Percentiles rank a stretch among this genome's conserved stretches.
These are phyloP conservation scores for Yamadazyma diddensiae DNA, from an alignment of 1,139 yeast species.

Conservation along the genomic window DNA sequence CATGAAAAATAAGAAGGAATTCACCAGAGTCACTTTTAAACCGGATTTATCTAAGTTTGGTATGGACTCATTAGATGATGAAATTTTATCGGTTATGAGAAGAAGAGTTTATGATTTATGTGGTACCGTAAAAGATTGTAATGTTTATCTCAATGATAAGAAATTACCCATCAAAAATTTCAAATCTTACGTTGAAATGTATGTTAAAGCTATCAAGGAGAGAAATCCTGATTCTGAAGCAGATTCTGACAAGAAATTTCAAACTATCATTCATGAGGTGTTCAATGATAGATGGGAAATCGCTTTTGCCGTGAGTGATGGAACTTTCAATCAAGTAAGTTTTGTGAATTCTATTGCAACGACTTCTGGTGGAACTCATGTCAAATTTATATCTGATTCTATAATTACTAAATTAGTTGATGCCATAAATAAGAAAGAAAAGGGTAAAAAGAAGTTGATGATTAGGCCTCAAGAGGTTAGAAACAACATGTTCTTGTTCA, in stretches of 20 bases:
- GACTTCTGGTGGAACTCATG: conserved; percentile 96
- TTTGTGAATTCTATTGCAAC: conserved; percentile 98
- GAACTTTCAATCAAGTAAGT: conserved; percentile 85
- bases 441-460: conserved; percentile 66
- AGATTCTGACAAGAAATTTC: conserved; percentile 27
- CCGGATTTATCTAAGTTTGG: conserved; percentile 86
- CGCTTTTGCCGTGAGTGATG: conserved; percentile 93
- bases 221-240: conserved; percentile 30
- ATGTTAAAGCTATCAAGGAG: conserved; percentile 64
- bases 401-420: conserved; percentile 66
- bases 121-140: conserved; percentile 88
- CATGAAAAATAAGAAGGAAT: conserved; percentile 64
- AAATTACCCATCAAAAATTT: conserved; percentile 68
- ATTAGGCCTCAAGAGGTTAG: conserved; percentile 87
- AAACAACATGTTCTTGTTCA: conserved; percentile 84
- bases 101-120: conserved; percentile 96
- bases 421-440: conserved; percentile 69
- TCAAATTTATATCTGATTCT: conserved; percentile 81
- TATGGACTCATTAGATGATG: conserved; percentile 80
- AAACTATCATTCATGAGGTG: conserved; percentile 75
- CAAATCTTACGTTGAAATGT: conserved; percentile 86
- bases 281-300: conserved; percentile 83
- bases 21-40: conserved; percentile 81
- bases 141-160: conserved; percentile 75
- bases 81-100: conserved; percentile 76